phyloP scores from a whole-genome alignment of 1,284 basidiomycete genomes.

The Rhodotorula sp. region DNA sequence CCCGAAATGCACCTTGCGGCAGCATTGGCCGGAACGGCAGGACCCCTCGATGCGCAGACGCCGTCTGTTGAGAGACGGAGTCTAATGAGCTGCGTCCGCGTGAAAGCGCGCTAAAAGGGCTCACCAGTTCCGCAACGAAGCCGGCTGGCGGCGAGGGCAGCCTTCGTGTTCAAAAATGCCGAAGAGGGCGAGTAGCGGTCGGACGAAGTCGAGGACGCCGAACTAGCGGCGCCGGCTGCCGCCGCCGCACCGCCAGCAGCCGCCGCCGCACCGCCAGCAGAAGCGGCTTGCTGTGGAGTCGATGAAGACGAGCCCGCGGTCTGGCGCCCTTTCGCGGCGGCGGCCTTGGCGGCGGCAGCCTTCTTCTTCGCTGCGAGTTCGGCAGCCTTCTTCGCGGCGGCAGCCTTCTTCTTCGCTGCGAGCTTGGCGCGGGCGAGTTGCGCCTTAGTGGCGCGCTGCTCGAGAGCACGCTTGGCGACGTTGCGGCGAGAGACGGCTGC shows the following conservation, averaged over 20 bases:
- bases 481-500: constrained; percentile 1
- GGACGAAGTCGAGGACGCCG: background rate
- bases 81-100: no score
- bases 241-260: no score
- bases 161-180: background rate
- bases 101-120: background rate
- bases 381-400: background rate
- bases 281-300: no score
- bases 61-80: no score
- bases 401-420: background rate
- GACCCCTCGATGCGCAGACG: no score
- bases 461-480: constrained; percentile 1
- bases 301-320: no score
- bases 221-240: no score
- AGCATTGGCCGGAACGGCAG: constrained; percentile 16
- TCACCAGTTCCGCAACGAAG: background rate
- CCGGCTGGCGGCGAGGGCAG: background rate
- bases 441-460: background rate
- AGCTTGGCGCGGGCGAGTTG: background rate
- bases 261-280: no score
- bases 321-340: background rate
- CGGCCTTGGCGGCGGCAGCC: background rate
- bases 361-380: no score
- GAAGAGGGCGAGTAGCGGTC: background rate
- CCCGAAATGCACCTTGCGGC: constrained; percentile 17